phyloP scores from a whole-genome alignment of 305 asterid species.

The Stenogyne calaminthoides region DNA sequence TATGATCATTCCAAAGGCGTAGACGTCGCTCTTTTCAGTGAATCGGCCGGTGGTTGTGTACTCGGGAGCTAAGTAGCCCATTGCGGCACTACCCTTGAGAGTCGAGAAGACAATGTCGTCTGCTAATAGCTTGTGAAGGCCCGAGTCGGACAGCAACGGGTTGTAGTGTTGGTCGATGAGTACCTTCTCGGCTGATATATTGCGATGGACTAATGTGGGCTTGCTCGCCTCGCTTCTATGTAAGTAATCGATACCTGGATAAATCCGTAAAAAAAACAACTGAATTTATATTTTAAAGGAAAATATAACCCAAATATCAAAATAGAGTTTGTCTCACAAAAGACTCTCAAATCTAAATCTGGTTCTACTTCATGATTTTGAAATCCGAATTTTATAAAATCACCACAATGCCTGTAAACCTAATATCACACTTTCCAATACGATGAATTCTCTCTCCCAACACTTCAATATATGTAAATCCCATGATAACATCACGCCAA shows the following conservation, averaged over 20 bases:
- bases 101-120: conserved; percentile 89
- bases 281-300: too few relatives aligned
- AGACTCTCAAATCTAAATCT: too few relatives aligned
- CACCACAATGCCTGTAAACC: too few relatives aligned
- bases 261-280: background rate
- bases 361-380: too few relatives aligned
- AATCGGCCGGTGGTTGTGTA: conserved; percentile 89
- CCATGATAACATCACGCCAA: too few relatives aligned
- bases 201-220: conserved; percentile 71
- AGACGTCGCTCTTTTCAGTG: conserved; percentile 89
- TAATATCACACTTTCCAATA: too few relatives aligned
- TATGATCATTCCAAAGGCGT: conserved; percentile 92
- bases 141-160: conserved; percentile 86
- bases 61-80: conserved; percentile 98
- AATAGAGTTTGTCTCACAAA: too few relatives aligned
- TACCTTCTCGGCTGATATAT: conserved; percentile 92
- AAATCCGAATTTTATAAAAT: too few relatives aligned
- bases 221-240: conserved; percentile 58
- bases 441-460: too few relatives aligned
- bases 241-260: conserved; percentile 75
- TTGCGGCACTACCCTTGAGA: conserved; percentile 90
- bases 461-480: too few relatives aligned
- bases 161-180: conserved; percentile 77
- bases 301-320: too few relatives aligned
- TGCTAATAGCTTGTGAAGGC: conserved; percentile 76